Evolutionary conservation across 225 moss, liverwort and hornwort genomes (phyloP).

Genomic region (Pseudisothecium myosuroides): DNA sequence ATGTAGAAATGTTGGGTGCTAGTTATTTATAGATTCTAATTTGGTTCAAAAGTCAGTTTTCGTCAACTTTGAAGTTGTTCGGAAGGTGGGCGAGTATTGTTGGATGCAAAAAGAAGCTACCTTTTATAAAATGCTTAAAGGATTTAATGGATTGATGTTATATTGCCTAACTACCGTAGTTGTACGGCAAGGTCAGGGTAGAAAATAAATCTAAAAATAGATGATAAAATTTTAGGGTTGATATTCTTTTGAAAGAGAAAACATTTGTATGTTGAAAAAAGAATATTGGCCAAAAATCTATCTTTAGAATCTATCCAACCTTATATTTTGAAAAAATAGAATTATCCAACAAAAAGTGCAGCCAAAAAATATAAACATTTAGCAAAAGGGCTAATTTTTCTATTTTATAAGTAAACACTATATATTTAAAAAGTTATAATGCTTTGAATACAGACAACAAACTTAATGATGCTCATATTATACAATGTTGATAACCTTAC

Average conservation of each 20-base stretch:
- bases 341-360: background rate
- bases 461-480: background rate
- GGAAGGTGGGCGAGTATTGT: background rate
- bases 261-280: background rate
- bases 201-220: background rate
- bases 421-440: background rate
- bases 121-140: background rate
- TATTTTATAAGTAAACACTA: too few species aligned
- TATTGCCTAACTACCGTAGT: background rate
- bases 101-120: background rate
- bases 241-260: background rate
- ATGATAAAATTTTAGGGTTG: background rate
- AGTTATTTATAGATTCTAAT: background rate
- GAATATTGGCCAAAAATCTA: too few species aligned
- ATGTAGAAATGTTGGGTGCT: too few species aligned
- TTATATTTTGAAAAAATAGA: background rate
- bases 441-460: background rate
- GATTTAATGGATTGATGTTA: background rate
- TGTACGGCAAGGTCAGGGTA: rapidly evolving
- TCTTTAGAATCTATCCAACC: background rate
- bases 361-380: background rate
- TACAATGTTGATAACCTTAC: background rate
- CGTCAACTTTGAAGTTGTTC: background rate
- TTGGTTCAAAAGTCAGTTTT: background rate
- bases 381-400: too few species aligned